Conservation (phyloP, 1,284 basidiomycete genomes). For the Tilletiaria anomala region DNA sequence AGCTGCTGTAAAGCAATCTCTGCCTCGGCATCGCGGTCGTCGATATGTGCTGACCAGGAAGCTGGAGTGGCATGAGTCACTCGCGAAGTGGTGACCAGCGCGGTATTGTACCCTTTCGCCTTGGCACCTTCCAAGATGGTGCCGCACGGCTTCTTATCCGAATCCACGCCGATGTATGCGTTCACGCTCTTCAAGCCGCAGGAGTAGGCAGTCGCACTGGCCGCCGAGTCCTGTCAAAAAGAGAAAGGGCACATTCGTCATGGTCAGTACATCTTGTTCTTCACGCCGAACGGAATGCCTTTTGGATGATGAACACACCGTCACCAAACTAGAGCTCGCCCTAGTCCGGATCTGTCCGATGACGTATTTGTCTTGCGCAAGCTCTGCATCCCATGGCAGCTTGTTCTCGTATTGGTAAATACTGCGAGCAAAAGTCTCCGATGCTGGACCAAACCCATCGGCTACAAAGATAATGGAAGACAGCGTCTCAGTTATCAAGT, state of each 20-base stretch:
- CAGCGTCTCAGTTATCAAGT: too few relatives aligned
- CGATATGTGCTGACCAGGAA: slow-evolving; percentile 30
- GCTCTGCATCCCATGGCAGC: slow-evolving; percentile 14
- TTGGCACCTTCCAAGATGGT: slow-evolving; percentile 39
- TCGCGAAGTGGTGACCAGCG: slow-evolving; percentile 33
- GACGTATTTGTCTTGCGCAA: slow-evolving; percentile 31
- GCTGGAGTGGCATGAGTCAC: slow-evolving; percentile 38
- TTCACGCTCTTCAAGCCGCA: slow-evolving; percentile 33
- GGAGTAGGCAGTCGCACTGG: slow-evolving; percentile 36
- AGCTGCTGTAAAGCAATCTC: slow-evolving; percentile 35
- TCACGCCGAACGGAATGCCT: too few relatives aligned
- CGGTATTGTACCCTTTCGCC: slow-evolving; percentile 29
- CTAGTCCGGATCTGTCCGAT: slow-evolving; percentile 35
- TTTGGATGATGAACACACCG: too few relatives aligned
- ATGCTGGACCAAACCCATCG: slow-evolving; percentile 39
- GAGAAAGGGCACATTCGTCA: too few relatives aligned
- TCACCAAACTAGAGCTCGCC: slow-evolving; percentile 34
- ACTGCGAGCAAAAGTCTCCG: slow-evolving; percentile 34
- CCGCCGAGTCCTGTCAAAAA: too few relatives aligned
- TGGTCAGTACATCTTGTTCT: too few relatives aligned
- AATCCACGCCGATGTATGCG: slow-evolving; percentile 35
- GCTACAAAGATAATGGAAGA: too few relatives aligned
- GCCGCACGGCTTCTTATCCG: slow-evolving; percentile 34
- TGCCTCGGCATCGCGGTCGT: slow-evolving; percentile 36
- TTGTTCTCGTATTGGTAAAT: slow-evolving; percentile 21